Evolutionary conservation across 106 monocot species (phyloP).

Genomic region (Platanthera guangdongensis): DNA sequence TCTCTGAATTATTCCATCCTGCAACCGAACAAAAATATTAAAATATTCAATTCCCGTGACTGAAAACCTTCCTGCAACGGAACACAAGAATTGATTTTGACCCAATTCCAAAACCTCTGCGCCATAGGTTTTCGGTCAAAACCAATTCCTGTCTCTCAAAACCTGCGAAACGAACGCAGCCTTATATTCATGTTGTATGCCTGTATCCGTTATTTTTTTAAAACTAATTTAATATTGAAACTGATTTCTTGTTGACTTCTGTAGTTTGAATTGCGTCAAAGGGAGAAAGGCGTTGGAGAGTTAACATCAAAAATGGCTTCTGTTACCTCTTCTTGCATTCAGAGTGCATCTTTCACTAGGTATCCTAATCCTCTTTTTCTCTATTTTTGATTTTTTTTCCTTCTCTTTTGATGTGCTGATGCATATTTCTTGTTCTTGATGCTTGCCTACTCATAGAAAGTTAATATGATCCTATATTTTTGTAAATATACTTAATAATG

Average conservation of each 20-base stretch:
- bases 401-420: background rate
- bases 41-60: no score
- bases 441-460: background rate
- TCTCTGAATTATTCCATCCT: no score
- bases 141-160: no score
- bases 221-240: background rate
- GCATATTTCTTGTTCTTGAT: background rate
- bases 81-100: no score
- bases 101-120: no score
- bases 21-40: no score
- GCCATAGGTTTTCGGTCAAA: no score
- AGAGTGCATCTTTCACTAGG: background rate
- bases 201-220: background rate
- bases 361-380: background rate
- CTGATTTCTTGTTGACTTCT: background rate
- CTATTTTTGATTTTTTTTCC: background rate
- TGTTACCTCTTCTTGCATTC: conserved; percentile 3
- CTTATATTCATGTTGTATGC: background rate
- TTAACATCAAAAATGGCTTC: background rate
- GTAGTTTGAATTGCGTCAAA: background rate
- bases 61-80: no score
- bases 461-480: background rate
- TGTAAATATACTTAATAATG: background rate
- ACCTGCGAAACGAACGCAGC: no score
- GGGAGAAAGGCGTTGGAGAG: background rate